phyloP scores from a whole-genome alignment of 768 basidiomycete genomes.

The Lanmaoa rubissima region DNA sequence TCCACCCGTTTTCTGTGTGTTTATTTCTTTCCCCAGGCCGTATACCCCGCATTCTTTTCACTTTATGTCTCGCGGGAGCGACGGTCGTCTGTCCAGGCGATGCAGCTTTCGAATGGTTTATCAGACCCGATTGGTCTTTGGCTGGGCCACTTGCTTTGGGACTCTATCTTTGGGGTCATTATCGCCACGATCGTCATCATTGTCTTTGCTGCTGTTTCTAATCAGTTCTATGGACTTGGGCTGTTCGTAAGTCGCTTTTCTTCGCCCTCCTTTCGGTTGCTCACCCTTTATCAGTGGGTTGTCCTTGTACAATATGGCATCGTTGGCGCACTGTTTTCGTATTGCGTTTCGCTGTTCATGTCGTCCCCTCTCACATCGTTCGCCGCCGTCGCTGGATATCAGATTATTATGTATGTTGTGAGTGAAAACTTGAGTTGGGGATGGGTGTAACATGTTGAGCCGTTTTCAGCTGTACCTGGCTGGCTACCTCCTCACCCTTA shows the following conservation, averaged over 20 bases:
- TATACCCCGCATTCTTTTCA: constrained; percentile 80
- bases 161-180: constrained; percentile 58
- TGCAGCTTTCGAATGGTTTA: constrained; percentile 79
- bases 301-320: constrained; percentile 69
- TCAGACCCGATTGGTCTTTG: constrained; percentile 68
- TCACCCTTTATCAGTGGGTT: constrained; percentile 52
- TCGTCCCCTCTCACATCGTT: constrained; percentile 71
- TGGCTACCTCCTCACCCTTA: constrained; percentile 68
- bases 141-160: constrained; percentile 78
- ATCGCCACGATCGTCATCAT: constrained; percentile 62
- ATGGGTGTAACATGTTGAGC: not conserved
- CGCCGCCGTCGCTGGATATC: constrained; percentile 68
- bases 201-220: constrained; percentile 52
- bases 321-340: constrained; percentile 65
- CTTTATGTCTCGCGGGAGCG: constrained; percentile 76
- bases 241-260: constrained; percentile 47
- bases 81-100: constrained; percentile 67
- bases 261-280: not conserved
- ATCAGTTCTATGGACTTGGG: constrained; percentile 69
- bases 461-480: constrained; percentile 55
- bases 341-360: constrained; percentile 59
- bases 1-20: not conserved
- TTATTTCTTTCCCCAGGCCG: constrained; percentile 42
- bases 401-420: constrained; percentile 70
- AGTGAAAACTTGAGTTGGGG: constrained; percentile 25